A percentile compares a stretch with the other conserved stretches of the same genome.
Evolutionary conservation across 176 grass and related monocot genomes (phyloP).

Genomic region (Avena insularis): DNA sequence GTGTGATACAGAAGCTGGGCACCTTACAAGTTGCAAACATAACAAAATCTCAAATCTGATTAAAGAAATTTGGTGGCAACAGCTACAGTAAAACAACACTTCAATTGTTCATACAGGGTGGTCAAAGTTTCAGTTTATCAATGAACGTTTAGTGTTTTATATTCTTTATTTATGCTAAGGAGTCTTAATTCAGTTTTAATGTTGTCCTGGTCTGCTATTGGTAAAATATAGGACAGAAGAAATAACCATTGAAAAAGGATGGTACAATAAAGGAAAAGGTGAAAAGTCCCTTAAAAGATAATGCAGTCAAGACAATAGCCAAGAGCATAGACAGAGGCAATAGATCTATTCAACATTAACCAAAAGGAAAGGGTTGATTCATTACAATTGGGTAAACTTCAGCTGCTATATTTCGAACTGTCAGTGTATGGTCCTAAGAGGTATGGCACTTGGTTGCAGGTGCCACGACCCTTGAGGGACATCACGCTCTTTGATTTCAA

Average conservation of each 20-base stretch:
- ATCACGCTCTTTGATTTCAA: conserved; percentile 55
- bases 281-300: neutral
- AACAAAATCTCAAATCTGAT: neutral
- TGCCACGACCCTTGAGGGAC: conserved; percentile 70
- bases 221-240: conserved; percentile 4
- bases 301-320: neutral
- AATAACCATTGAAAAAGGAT: neutral
- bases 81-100: neutral
- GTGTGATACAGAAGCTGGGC: neutral
- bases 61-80: conserved; percentile 5
- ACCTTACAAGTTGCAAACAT: neutral
- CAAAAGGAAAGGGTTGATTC: conserved; percentile 2
- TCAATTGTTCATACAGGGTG: neutral
- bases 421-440: conserved; percentile 54
- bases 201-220: neutral
- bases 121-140: conserved; percentile 1
- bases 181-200: conserved; percentile 28
- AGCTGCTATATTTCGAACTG: conserved; percentile 16
- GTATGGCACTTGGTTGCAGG: conserved; percentile 81
- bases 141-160: neutral
- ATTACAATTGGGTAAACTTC: conserved; percentile 40
- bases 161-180: neutral
- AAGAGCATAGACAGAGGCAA: conserved; percentile 4
- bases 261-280: conserved; percentile 8
- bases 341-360: conserved; percentile 24